Conservation (phyloP, 2,329 filamentous ascomycete species). For the Trichophyton equinum region DNA sequence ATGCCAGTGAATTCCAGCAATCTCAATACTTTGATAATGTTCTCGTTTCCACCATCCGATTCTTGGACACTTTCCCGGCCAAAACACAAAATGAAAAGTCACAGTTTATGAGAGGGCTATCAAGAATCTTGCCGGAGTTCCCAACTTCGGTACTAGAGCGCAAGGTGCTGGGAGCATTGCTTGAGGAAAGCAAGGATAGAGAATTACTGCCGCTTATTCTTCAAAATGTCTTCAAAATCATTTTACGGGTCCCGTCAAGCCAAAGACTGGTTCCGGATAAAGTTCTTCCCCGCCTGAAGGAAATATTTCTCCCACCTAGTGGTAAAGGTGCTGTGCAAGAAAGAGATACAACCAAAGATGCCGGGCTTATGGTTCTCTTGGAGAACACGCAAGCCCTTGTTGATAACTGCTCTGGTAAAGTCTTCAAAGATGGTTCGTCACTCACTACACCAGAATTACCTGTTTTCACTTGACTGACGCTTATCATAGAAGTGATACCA, state of each 20-base stretch:
- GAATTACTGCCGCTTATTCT: slow-evolving; percentile 75
- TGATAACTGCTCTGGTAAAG: slow-evolving; percentile 72
- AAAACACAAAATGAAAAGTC: slow-evolving; percentile 87
- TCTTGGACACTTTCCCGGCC: slow-evolving; percentile 77
- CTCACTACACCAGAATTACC: not conserved
- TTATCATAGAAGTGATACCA: slow-evolving; percentile 61
- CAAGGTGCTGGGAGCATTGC: slow-evolving; percentile 74
- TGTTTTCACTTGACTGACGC: not conserved
- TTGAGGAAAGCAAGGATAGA: slow-evolving; percentile 89
- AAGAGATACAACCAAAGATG: slow-evolving; percentile 71
- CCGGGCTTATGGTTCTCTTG: slow-evolving; percentile 79
- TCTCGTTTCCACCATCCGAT: slow-evolving; percentile 88
- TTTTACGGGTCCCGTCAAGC: slow-evolving; percentile 63
- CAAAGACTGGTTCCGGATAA: slow-evolving; percentile 71
- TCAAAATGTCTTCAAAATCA: slow-evolving; percentile 84
- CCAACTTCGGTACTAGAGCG: slow-evolving; percentile 88
- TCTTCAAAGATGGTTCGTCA: slow-evolving; percentile 76
- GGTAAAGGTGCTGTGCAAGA: slow-evolving; percentile 44
- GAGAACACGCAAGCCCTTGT: slow-evolving; percentile 68
- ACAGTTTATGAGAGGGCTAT: slow-evolving; percentile 78
- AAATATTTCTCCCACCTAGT: slow-evolving; percentile 58
- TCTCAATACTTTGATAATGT: slow-evolving; percentile 96
- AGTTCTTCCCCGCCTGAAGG: slow-evolving; percentile 71
- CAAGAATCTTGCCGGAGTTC: slow-evolving; percentile 79
- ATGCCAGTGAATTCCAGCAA: slow-evolving; percentile 82